These are phyloP conservation scores for Zymoseptoria crescenta DNA, from an alignment of 2,329 filamentous ascomycete species.

Conservation along the genomic window DNA sequence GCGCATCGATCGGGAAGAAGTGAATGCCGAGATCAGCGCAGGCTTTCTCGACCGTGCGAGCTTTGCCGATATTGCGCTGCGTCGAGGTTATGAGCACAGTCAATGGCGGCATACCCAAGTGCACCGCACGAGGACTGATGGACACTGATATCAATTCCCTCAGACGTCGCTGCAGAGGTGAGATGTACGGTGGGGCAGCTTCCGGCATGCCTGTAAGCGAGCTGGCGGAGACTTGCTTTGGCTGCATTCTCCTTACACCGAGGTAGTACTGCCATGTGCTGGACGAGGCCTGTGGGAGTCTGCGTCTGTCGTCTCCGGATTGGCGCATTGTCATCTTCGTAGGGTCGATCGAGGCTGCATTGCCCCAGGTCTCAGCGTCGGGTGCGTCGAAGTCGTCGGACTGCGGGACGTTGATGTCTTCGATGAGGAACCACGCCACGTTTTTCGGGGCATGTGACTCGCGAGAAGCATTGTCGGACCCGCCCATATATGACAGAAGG, in stretches of 20 bases:
- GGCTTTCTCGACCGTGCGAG: constrained; percentile 65
- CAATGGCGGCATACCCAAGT: constrained; percentile 78
- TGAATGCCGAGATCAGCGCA: constrained; percentile 87
- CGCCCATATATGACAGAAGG: constrained; percentile 27
- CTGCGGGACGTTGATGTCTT: constrained; percentile 53
- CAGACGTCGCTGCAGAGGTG: constrained; percentile 52
- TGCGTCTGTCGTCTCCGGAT: constrained; percentile 76
- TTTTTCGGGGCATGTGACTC: constrained; percentile 36
- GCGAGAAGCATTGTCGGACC: constrained; percentile 40
- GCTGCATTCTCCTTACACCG: constrained; percentile 60
- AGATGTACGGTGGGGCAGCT: constrained; percentile 36
- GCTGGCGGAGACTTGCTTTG: constrained; percentile 38
- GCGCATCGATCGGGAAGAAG: constrained; percentile 79
- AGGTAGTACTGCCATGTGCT: constrained; percentile 89
- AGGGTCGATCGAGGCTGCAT: constrained; percentile 77
- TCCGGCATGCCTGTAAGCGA: constrained; percentile 24
- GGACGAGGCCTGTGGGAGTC: constrained; percentile 65
- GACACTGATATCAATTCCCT: constrained; percentile 81
- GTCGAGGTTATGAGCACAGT: constrained; percentile 85
- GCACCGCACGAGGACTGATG: constrained; percentile 78
- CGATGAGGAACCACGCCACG: constrained; percentile 90
- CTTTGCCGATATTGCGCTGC: constrained; percentile 87
- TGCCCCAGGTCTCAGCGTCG: constrained; percentile 69
- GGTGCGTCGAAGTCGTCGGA: constrained; percentile 48
- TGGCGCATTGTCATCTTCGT: constrained; percentile 83